phyloP scores from a whole-genome alignment of 345 rosid species.

The Nasturtium officinale region DNA sequence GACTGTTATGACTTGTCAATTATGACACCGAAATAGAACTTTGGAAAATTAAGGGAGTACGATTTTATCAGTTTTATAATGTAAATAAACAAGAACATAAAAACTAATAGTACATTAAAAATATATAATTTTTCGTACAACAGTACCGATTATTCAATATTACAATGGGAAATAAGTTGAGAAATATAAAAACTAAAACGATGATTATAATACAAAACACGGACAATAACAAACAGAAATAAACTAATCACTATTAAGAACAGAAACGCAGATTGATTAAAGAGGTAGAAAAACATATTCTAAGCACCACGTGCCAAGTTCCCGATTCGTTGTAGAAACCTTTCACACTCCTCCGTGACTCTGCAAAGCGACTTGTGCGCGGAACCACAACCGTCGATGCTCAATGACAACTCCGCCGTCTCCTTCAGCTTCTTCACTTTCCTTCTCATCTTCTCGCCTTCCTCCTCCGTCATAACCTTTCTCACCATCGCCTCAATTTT shows the following conservation, averaged over 20 bases:
- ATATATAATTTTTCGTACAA: neutral
- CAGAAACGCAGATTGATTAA: neutral
- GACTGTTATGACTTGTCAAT: neutral
- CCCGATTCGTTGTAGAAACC: constrained; percentile 21
- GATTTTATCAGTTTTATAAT: neutral
- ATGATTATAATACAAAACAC: constrained; percentile 7
- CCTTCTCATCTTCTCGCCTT: constrained; percentile 47
- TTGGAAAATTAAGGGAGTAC: neutral
- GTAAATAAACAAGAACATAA: too few species aligned
- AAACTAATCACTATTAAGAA: neutral
- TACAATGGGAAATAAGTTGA: neutral
- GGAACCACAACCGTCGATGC: constrained; percentile 31
- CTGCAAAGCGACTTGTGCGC: constrained; percentile 36
- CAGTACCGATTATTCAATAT: constrained; percentile 4
- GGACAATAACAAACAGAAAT: neutral
- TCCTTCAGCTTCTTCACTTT: constrained; percentile 46
- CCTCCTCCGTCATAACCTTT: constrained; percentile 52
- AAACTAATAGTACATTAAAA: too few species aligned
- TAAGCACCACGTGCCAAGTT: constrained; percentile 42
- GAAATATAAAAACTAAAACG: neutral
- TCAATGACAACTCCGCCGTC: constrained; percentile 42
- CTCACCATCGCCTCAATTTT: constrained; percentile 52
- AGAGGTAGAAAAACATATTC: neutral
- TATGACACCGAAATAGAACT: neutral
- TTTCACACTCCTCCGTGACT: constrained; percentile 33